Evolutionary conservation across 1,139 yeast genomes (phyloP), one percentile per base, ranked within the genome.

Genomic region (Meyerozyma carpophila): DNA sequence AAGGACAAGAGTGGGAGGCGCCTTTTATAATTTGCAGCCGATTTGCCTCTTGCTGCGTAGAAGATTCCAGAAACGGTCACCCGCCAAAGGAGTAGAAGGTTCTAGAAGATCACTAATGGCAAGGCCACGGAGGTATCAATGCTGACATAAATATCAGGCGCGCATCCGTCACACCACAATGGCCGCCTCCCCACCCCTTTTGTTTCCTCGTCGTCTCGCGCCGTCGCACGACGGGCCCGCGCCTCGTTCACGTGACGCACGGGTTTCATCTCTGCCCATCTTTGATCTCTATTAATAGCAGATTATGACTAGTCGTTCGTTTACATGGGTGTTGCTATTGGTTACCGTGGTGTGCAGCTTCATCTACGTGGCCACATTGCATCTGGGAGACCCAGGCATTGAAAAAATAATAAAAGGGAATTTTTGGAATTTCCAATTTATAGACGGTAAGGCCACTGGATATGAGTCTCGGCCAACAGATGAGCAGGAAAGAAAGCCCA

Each of bases 11-110:
- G 36, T 32, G 24, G 24, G 37, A 8, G n/a, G 24, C 8, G 21
- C 24, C 37, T 32, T 32, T 32, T 32, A 32, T 32, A 32, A n/a
- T 20, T 20, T 18, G 25, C 37, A 32, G 37, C 37, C 21, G n/a
- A 4, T 13, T 31, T 10, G 34, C 34, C 9, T 26, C 4, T 2
- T 31, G 34, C 14, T 8, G 34, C 8, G 9, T 31, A 13, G 16
- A 31, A 14, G 13, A 10, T n/a, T 14, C 18, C 13, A 31, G 16
- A 31, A 31, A 11, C 28, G 10, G 28, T 26, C 28, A 26, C 11
- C 28, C 28, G 10, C 10, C 5, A 8, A 2, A 2, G 5, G 28
- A 3, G 28, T 26, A 26, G 28, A 26, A 26, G 37, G 37, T 32
- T 32, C 37, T 3, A 32, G 37, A 32, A 32, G 32, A 29, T 29